phyloP scores from a whole-genome alignment of 306 rosid species.

The Malus asiatica region DNA sequence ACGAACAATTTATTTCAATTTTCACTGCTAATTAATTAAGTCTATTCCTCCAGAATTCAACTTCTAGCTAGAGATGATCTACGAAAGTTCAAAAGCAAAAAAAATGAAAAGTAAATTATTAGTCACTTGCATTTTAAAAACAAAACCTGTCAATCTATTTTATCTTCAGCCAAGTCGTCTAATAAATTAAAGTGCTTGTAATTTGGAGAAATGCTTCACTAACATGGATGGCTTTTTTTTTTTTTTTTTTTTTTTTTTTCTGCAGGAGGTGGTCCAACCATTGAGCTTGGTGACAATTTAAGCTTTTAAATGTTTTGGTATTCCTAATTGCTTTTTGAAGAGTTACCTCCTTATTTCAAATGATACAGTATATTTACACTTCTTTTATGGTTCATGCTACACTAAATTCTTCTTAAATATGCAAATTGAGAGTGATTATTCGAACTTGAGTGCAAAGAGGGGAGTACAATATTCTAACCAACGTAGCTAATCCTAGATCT shows the following conservation, averaged over 20 bases:
- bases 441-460: too few species aligned
- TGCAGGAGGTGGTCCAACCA: constrained; percentile 4
- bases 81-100: background rate
- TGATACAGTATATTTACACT: background rate
- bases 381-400: background rate
- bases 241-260: background rate
- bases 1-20: background rate
- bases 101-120: background rate
- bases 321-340: constrained; percentile 9
- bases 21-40: background rate
- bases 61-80: background rate
- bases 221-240: background rate
- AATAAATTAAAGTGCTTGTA: background rate
- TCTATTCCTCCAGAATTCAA: background rate
- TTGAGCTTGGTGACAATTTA: background rate
- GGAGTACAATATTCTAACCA: too few species aligned
- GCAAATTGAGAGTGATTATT: too few species aligned
- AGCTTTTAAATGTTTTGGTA: constrained; percentile 7
- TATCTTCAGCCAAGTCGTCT: background rate
- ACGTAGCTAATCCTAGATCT: too few species aligned
- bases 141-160: background rate
- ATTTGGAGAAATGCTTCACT: background rate
- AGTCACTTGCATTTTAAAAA: background rate
- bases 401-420: too few species aligned
- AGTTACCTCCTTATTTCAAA: background rate